Evolutionary conservation across 345 rosid species (phyloP), one percentile per base, ranked within the genome.

Genomic region (Streptanthus diversifolius): DNA sequence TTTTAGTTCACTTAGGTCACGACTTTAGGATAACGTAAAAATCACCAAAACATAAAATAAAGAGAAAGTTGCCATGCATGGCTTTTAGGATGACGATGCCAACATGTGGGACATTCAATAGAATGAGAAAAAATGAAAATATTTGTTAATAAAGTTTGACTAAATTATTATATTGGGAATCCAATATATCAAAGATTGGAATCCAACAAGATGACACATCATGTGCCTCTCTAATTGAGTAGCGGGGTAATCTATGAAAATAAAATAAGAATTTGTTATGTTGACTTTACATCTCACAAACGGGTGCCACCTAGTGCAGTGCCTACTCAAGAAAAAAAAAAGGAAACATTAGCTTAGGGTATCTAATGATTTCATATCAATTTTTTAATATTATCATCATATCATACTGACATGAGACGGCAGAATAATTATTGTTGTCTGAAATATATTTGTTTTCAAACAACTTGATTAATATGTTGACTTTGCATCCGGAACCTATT

Each of bases 161-260:
- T 35, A 35, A 19, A 36, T 18, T 62, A 30, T 76, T 44, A 61
- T 53, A 76, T 52, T 63, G 1, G 30, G 55, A 70, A 77, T 64
- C 71, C 29, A 44, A 19, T 14, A 45, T 14, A 54, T 45, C 51
- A 57, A 30, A 37, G 19, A 45, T 70, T 71, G 61, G 72, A 64
- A 77, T 71, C 72, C 77, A 48, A 77, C 72, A 56, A 27, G 80
- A 48, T 56, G 68, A 71, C 80, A 77, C 76, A 63, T 77, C 77
- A 71, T 70, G 62, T 65, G 77, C 33, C 76, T 71, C 61, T 77
- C 68, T 65, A 64, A 71, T 7, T 45, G 47, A 77, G 39, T 22
- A 29, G 32, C 58, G 76, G 66, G 80, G 71, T 70, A 76, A 35
- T 37, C 47, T 76, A 27, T 64, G 71, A 63, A 36, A 33, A 71